Evolutionary conservation across 805 yeast genomes (phyloP), one percentile per base, ranked within the genome.

Genomic region (Brettanomyces nanus): DNA sequence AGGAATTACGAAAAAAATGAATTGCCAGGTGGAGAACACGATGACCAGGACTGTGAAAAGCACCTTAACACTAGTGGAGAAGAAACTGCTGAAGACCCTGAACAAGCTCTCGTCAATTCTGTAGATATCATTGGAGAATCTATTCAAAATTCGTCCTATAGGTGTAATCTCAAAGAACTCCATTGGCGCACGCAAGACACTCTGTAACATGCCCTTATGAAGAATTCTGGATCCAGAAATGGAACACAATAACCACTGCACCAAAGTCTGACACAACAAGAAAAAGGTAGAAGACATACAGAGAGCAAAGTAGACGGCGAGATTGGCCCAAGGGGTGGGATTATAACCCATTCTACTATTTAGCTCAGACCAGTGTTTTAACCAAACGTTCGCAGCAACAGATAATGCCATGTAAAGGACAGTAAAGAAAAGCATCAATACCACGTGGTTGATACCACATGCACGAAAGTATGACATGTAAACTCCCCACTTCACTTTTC

Each of bases 281-380:
- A 79, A 63, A 4, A 69, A 45, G 0, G 95, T 75, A 21, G 82
- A 72, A 13, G 72, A 65, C 34, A 86, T 54, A 45, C 98, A 97
- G 31, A 90, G 65, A 9, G 69, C 66, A 43, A 83, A 73, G 56
- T 90, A 92, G 38, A 85, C 67, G 15, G 82, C 80, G 47, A 92
- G 66, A 51, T 87, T 92, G 51, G 61, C 74, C 38, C 64, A 64
- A n/a, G 83, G 75, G 42, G 77, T 57, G 2, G 95, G 95, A 56
- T 90, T 90, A 40, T 62, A 62, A 19, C 87, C 90, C 28, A 62
- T 55, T 31, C 58, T 62, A 3, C 89, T 71, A 54, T 90, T 92
- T 18, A 82, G 75, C 56, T 92, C 99, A 10, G 97, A 85, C 98
- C 98, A 92, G 59, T 85, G 85, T 59, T 92, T 92, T 52, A 92